Base-by-base conservation (phyloP, 768 basidiomycete genomes). In the Udeniomyces megalosporus region DNA sequence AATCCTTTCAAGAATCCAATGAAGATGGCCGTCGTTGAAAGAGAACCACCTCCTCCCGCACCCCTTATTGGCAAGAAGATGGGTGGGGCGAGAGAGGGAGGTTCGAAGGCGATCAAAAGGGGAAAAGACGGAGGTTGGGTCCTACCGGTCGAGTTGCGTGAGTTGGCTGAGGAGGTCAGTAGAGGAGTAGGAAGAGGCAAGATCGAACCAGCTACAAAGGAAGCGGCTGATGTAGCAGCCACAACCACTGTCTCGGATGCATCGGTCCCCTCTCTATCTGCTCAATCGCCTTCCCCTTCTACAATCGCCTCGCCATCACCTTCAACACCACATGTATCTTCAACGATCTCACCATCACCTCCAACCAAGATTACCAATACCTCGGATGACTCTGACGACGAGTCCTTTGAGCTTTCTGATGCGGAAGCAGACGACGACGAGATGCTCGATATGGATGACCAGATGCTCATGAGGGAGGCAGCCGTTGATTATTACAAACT, bases 391-490 rank as follows among this genome's bases (percentile, higher is more conserved):
- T 54, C 57, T n/a, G 61, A 63, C 11, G 56, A 63, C n/a, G 62
- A 35, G 7, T 58, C 55, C n/a, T 57, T 57, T 54, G 45, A 63
- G 35, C 49, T 63, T 8, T 63, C 62, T 31, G 56, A 58, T 26
- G 20, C 38, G 24, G 56, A 56, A 6, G 45, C 20, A 26, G 56
- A 46, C 24, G 45, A 48, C 7, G 47, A 56, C n/a, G 20, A 31
- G 7, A 28, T 34, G 10, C 15, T 63, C 26, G 62, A 58, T 17
- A 63, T 63, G 62, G 62, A 63, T 49, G 38, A 58, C 3, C 47
- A 58, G 49, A 56, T 63, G 49, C 31, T 58, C 54, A 57, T 63
- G 49, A 47, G 62, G 17, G 62, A 63, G 29, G 62, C 62, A 11
- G 51, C 62, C 22, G 62, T 63, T 17, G 50, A 56, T 31, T 63